Conservation (phyloP, 345 rosid genomes). For the Aquilaria yunnanensis region DNA sequence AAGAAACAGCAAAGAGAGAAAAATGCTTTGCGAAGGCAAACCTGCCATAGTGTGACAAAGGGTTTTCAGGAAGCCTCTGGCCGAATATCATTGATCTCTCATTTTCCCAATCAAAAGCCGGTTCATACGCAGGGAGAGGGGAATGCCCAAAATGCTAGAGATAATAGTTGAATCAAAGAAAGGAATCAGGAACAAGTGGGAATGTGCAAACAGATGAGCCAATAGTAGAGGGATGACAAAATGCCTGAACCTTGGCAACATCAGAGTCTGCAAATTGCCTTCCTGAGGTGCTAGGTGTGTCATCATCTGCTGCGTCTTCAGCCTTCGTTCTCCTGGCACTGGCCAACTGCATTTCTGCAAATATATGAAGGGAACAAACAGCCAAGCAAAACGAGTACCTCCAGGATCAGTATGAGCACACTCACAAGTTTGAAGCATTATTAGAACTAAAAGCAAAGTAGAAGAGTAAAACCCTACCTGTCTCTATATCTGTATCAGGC, state of each 20-base stretch:
- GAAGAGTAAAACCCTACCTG: constrained; percentile 38
- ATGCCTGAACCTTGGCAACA: constrained; percentile 37
- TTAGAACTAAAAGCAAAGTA: neutral
- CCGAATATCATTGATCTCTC: constrained; percentile 91
- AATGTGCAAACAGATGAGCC: constrained; percentile 1
- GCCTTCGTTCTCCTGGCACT: constrained; percentile 59
- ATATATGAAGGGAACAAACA: constrained; percentile 8
- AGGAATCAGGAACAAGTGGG: constrained; percentile 3
- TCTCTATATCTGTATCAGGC: constrained; percentile 93
- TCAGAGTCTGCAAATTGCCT: constrained; percentile 55
- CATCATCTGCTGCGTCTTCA: constrained; percentile 64
- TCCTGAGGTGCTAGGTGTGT: constrained; percentile 73
- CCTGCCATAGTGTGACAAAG: constrained; percentile 62
- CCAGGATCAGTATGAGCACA: neutral
- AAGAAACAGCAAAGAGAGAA: neutral
- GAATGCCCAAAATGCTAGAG: constrained; percentile 86
- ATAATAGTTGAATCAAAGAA: constrained; percentile 8
- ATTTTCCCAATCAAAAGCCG: constrained; percentile 99
- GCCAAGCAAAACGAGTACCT: neutral
- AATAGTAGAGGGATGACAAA: neutral
- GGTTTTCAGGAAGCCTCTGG: constrained; percentile 84
- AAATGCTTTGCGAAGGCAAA: constrained; percentile 16
- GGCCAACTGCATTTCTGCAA: constrained; percentile 74
- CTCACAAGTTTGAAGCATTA: neutral
- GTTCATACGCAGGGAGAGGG: constrained; percentile 96